Conservation (phyloP, 805 yeast species). For the Grigorovia jiainica region DNA sequence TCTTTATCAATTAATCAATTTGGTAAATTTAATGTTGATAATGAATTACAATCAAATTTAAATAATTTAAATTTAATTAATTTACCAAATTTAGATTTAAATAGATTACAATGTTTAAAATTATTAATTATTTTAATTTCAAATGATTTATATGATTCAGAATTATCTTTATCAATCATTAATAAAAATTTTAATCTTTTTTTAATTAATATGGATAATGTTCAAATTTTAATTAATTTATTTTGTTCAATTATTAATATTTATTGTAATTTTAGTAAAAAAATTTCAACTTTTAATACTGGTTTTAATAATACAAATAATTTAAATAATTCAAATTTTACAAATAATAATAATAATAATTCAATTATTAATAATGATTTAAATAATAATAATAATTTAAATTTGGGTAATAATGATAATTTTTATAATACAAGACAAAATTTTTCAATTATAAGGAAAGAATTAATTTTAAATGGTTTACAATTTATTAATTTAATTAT, state of each 20-base stretch:
- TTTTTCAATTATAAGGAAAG: background rate
- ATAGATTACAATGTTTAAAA: slow-evolving; percentile 59
- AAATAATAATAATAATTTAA: background rate
- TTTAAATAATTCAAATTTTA: background rate
- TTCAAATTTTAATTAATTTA: background rate
- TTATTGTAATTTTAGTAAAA: background rate
- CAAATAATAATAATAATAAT: background rate
- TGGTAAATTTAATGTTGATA: slow-evolving; percentile 16
- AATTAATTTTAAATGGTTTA: slow-evolving; percentile 44
- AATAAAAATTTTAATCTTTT: background rate
- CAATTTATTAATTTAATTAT: slow-evolving; percentile 52
- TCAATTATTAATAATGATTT: background rate
- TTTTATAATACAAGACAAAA: background rate
- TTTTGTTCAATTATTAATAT: background rate
- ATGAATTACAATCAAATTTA: slow-evolving; percentile 12
- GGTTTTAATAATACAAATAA: background rate
- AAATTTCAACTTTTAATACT: background rate
- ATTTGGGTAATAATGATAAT: background rate
- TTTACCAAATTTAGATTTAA: slow-evolving; percentile 41
- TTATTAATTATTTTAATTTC: slow-evolving; percentile 55
- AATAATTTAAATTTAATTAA: slow-evolving; percentile 1
- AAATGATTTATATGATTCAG: slow-evolving; percentile 41
- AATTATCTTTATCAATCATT: background rate
- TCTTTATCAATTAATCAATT: background rate
- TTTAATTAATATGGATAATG: background rate